These are phyloP conservation scores for Acephala macrosclerotiorum DNA, from an alignment of 2,329 filamentous ascomycete species.

Conservation along the genomic window DNA sequence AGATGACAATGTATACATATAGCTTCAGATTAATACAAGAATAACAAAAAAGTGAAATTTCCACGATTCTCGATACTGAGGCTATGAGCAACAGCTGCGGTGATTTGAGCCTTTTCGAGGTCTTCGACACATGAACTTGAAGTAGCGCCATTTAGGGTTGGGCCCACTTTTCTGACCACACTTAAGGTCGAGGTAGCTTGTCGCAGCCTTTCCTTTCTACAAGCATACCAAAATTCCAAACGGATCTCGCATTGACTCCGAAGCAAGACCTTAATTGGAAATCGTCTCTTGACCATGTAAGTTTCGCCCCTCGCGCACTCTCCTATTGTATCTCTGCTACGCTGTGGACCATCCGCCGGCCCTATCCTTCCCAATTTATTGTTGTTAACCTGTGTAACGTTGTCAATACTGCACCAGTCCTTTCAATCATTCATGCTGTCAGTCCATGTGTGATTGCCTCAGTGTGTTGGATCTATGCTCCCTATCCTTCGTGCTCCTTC, in stretches of 20 bases:
- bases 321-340: not conserved
- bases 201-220: not conserved
- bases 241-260: not conserved
- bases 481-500: no score
- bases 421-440: no score
- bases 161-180: not conserved
- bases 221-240: not conserved
- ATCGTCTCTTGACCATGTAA: not conserved
- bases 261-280: not conserved
- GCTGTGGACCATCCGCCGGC: not conserved
- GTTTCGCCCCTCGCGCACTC: not conserved
- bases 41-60: no score
- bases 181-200: not conserved
- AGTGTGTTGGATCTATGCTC: no score
- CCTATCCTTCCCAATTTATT: not conserved
- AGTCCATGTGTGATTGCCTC: no score
- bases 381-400: no score
- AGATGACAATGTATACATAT: no score
- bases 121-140: not conserved
- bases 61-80: no score
- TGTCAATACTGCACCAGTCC: no score
- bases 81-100: not conserved
- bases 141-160: not conserved
- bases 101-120: not conserved
- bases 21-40: no score